Evolutionary conservation across 192 early-diverging fungal species (phyloP).

Genomic region (Rhizoclosmatium sp.): DNA sequence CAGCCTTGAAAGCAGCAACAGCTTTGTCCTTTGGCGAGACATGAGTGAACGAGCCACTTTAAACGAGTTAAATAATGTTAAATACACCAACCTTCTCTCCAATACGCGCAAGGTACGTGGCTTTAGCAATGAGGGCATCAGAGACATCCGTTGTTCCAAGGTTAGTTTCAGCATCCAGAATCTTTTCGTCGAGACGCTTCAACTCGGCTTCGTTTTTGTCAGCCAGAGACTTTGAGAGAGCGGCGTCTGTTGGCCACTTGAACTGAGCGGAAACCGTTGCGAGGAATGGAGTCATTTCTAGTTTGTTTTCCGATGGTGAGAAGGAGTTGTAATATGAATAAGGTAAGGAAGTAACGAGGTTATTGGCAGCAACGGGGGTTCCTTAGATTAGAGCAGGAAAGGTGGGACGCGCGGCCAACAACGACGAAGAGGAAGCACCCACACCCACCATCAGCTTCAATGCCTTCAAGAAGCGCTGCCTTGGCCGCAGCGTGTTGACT

Average conservation of each 20-base stretch:
- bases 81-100: slow-evolving; percentile 80
- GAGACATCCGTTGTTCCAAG: slow-evolving; percentile 90
- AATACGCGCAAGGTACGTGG: slow-evolving; percentile 90
- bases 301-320: too few relatives aligned
- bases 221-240: slow-evolving; percentile 60
- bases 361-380: too few relatives aligned
- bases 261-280: slow-evolving; percentile 69
- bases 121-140: slow-evolving; percentile 87
- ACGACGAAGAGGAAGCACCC: slow-evolving; percentile 40
- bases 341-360: too few relatives aligned
- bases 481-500: slow-evolving; percentile 73
- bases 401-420: slow-evolving; percentile 44
- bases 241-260: slow-evolving; percentile 62
- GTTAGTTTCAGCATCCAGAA: slow-evolving; percentile 91
- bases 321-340: too few relatives aligned
- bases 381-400: slow-evolving; percentile 32
- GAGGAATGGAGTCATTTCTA: slow-evolving; percentile 92
- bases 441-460: slow-evolving; percentile 85
- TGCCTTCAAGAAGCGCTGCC: slow-evolving; percentile 71
- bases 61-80: neutral
- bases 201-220: slow-evolving; percentile 80
- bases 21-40: slow-evolving; percentile 77
- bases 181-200: slow-evolving; percentile 79
- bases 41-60: neutral
- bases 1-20: slow-evolving; percentile 78